Conservation (phyloP, 768 basidiomycete genomes). For the Boletus bicolor region DNA sequence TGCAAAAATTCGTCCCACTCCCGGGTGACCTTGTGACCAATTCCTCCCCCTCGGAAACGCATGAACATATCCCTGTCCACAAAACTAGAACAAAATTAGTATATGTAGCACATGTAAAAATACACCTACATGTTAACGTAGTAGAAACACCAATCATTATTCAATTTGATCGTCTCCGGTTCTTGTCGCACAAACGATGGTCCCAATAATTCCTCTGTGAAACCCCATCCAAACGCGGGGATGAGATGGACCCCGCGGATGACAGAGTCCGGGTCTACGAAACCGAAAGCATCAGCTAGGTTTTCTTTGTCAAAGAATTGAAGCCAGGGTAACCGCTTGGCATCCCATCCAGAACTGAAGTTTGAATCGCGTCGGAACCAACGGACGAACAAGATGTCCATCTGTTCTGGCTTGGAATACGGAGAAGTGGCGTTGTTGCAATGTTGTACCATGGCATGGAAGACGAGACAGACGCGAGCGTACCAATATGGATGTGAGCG, state of each 20-base stretch:
- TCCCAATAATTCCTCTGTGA: neutral
- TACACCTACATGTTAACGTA: conserved; percentile 17
- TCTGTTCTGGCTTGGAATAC: conserved; percentile 5
- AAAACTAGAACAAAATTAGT: neutral
- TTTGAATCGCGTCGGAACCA: conserved; percentile 34
- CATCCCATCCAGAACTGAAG: conserved; percentile 25
- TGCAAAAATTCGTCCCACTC: conserved; percentile 12
- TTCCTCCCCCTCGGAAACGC: neutral
- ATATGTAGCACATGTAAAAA: neutral
- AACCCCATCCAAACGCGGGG: conserved; percentile 33
- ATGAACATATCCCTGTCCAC: neutral
- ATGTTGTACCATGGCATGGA: neutral
- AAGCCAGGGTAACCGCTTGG: conserved; percentile 32
- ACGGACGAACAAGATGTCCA: conserved; percentile 43
- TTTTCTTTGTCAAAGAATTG: conserved; percentile 35
- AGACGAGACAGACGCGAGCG: too few species aligned
- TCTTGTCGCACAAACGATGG: conserved; percentile 1
- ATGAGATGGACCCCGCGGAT: conserved; percentile 42
- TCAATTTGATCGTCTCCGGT: neutral
- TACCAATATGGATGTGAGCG: too few species aligned
- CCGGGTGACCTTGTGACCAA: neutral
- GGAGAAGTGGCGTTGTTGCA: neutral
- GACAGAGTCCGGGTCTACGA: conserved; percentile 42
- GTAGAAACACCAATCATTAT: conserved; percentile 26
- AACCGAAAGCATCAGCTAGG: conserved; percentile 36